Evolutionary conservation across 148 eudicot genomes (phyloP), one percentile per base, ranked within the genome.

Genomic region (Mesembryanthemum crystallinum): DNA sequence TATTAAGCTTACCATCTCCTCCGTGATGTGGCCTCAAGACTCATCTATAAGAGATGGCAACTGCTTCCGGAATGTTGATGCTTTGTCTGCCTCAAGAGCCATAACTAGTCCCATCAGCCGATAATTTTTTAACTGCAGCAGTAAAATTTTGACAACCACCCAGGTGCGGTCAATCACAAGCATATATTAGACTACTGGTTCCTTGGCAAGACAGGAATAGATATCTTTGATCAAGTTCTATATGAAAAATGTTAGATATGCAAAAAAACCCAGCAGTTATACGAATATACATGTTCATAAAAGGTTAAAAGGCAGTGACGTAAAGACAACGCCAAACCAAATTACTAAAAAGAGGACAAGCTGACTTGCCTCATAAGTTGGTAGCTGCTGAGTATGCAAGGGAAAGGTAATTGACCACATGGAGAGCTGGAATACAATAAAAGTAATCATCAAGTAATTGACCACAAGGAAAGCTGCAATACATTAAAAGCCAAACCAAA

Each of bases 331-430:
- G 43, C 17, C 1, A 45, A n/a, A 71, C 1, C 6, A 35, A 35
- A 35, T 6, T 3, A 43, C 49, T 27, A 62, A 45, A 74, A 13
- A 27, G 25, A 8, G n/a, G 23, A 10, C 18, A 45, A 13, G 55
- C 42, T 47, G 30, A 82, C 91, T 84, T 78, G 81, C 98, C 95
- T 92, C 97, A 69, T 82, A 86, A 81, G 85, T 39, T 49, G 81
- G 63, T 74, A 84, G 87, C 76, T 83, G 88, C 74, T 90, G 89
- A 60, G 66, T 78, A 65, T 42, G 83, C 83, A 90, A 79, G 20
- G 89, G 88, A 64, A 90, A 92, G 64, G 69, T 89, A 79, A 90
- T 89, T 42, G 96, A 92, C 97, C 98, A 94, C 17, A 78, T 82
- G 77, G 89, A 88, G 61, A 94, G 90, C 98, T 94, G 92, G 73